Evolutionary conservation across 495 filamentous ascomycete genomes (phyloP).

Genomic region (Penicillium bovifimosum): DNA sequence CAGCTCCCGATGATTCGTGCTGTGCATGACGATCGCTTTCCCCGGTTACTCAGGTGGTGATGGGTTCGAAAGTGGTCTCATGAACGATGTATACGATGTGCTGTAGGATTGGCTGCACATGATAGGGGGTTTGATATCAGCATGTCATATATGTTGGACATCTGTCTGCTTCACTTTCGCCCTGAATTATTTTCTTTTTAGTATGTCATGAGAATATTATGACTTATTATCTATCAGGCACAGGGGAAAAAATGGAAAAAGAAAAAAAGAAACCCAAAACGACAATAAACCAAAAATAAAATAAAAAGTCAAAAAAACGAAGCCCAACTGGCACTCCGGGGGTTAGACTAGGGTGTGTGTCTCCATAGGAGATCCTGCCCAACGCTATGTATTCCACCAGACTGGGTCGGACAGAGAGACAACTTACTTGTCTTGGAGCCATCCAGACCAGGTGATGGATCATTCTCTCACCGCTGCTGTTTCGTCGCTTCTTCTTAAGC

Average conservation of each 20-base stretch:
- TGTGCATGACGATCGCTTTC: conserved; percentile 17
- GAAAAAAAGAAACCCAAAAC: not conserved
- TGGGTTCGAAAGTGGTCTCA: not conserved
- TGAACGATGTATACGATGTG: not conserved
- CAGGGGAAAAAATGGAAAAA: not conserved
- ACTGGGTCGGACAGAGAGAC: conserved; percentile 23
- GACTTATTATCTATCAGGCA: not conserved
- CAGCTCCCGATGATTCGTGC: conserved; percentile 22
- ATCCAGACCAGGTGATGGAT: conserved; percentile 22
- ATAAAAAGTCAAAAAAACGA: not conserved
- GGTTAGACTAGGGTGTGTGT: conserved; percentile 1
- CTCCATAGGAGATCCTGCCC: conserved; percentile 20
- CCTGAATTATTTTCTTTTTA: not conserved
- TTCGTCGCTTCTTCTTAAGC: conserved; percentile 17
- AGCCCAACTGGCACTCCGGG: conserved; percentile 6
- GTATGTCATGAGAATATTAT: not conserved
- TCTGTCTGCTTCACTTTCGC: not conserved
- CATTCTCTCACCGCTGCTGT: conserved; percentile 25
- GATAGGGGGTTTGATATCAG: not conserved
- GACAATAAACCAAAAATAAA: not conserved
- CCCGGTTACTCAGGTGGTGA: not conserved
- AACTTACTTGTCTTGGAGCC: conserved; percentile 12
- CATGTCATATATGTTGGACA: not conserved
- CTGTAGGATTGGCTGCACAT: not conserved
- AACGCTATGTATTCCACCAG: conserved; percentile 17